Evolutionary conservation across 768 basidiomycete species (phyloP), one percentile per base, ranked within the genome.

Genomic region (Russula foetens): DNA sequence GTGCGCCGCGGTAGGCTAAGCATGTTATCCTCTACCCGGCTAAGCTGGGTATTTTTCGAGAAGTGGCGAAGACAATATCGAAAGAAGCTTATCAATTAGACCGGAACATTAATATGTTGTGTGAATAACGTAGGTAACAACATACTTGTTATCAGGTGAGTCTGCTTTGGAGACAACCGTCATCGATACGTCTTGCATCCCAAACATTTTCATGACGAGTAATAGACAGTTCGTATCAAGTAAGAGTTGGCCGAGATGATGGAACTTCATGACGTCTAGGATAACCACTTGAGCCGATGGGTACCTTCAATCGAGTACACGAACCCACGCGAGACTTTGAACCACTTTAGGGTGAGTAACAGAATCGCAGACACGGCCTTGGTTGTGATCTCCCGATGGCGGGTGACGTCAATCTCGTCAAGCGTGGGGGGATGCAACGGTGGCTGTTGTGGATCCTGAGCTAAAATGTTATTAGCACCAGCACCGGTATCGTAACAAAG

Each of bases 361-460:
- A 99, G 73, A 59, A 98, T 97, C 1, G 94, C 96, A 15, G 97
- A 98, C 4, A 97, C 92, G 0, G 94, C 94, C 71, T 99, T 99
- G 12, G 92, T 92, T 0, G 92, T 97, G 66, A 99, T 95, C 73
- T 99, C 97, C 41, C 96, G 90, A 74, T 98, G 96, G 12, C 97
- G 84, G 26, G 85, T 87, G 31, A 95, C 88, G 69, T 99, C 97
- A 51, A 91, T 84, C 67, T 99, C 96, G 61, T 98, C 94, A 14
- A 93, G 74, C 0, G 87, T 89, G 4, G 84, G 88, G 3, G 90
- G 87, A 1, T 83, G 82, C 1, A 77, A 74, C 12, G 82, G 78
- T 4, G 80, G 79, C 59, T 83, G 85, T 53, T 59, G 65, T 8
- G 49, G 59, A 35, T 88, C 86, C 60, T 82, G 79, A 5, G 84